Conservation (phyloP, 2,329 filamentous ascomycete species). For the Ceratocystis ficicola region DNA sequence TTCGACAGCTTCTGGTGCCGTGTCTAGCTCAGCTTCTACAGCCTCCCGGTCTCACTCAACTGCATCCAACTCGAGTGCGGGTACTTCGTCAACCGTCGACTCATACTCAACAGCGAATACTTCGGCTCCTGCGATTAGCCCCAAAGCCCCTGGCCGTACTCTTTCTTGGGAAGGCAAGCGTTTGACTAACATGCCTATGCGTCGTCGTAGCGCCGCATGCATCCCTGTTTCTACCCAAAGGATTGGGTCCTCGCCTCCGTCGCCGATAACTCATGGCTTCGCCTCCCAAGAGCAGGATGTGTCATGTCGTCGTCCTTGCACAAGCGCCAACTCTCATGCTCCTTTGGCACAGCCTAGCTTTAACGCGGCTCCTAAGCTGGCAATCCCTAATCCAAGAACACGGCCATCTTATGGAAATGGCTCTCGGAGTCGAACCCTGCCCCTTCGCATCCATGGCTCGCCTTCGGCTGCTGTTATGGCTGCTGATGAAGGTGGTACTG, state of each 20-base stretch:
- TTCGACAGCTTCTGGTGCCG: constrained; percentile 15
- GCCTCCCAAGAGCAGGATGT: neutral
- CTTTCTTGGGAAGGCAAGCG: neutral
- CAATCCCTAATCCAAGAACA: neutral
- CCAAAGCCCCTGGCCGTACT: constrained; percentile 5
- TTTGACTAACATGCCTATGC: neutral
- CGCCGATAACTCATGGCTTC: constrained; percentile 2
- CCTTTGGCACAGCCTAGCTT: constrained; percentile 7
- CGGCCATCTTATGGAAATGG: constrained; percentile 5
- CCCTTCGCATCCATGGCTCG: constrained; percentile 9
- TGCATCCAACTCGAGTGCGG: constrained; percentile 18
- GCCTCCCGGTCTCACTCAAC: constrained; percentile 20
- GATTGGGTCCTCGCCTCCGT: neutral
- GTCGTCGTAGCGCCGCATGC: constrained; percentile 9
- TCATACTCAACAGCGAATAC: constrained; percentile 20
- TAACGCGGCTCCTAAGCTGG: neutral
- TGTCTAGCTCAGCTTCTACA: constrained; percentile 14
- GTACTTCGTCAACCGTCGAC: constrained; percentile 12
- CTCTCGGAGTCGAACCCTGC: constrained; percentile 9
- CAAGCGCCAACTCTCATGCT: neutral
- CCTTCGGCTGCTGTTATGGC: neutral
- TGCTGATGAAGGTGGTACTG: constrained; percentile 28
- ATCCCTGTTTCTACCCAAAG: neutral
- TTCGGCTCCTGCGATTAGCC: constrained; percentile 10
- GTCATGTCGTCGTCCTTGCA: neutral